phyloP scores from a whole-genome alignment of 306 rosid species.

The Quercus gilva region DNA sequence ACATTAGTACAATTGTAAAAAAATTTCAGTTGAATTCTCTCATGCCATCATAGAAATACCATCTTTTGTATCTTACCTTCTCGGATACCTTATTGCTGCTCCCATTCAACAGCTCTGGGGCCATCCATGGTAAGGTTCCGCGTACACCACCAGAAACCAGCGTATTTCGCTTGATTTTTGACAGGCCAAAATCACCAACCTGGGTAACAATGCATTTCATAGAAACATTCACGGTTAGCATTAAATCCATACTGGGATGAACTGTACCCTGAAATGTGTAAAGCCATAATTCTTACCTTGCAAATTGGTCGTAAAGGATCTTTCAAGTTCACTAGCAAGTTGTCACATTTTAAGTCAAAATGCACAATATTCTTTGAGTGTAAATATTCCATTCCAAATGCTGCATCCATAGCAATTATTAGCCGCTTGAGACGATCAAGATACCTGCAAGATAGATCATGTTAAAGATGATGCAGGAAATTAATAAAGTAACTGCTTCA shows the following conservation, averaged over 20 bases:
- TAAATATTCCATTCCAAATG: slow-evolving; percentile 93
- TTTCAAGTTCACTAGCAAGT: slow-evolving; percentile 83
- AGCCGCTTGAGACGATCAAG: slow-evolving; percentile 88
- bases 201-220: slow-evolving; percentile 27
- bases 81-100: slow-evolving; percentile 89
- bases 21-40: not conserved
- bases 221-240: not conserved
- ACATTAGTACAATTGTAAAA: not conserved
- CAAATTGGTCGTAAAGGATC: slow-evolving; percentile 84
- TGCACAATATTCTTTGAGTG: slow-evolving; percentile 85
- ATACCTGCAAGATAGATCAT: slow-evolving; percentile 47
- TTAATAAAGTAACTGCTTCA: not conserved
- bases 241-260: not conserved
- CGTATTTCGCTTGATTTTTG: slow-evolving; percentile 80
- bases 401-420: slow-evolving; percentile 92
- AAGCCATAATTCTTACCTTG: slow-evolving; percentile 47
- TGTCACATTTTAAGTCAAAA: slow-evolving; percentile 92
- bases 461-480: slow-evolving; percentile 12
- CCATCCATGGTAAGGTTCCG: slow-evolving; percentile 95
- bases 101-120: slow-evolving; percentile 86
- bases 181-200: slow-evolving; percentile 94
- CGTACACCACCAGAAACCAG: slow-evolving; percentile 92
- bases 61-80: slow-evolving; percentile 41
- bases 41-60: not conserved
- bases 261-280: not conserved